Percentiles rank a stretch among this genome's conserved stretches.
Evolutionary conservation across 148 eudicot species (phyloP).

Genomic region (Rhododendron molle): DNA sequence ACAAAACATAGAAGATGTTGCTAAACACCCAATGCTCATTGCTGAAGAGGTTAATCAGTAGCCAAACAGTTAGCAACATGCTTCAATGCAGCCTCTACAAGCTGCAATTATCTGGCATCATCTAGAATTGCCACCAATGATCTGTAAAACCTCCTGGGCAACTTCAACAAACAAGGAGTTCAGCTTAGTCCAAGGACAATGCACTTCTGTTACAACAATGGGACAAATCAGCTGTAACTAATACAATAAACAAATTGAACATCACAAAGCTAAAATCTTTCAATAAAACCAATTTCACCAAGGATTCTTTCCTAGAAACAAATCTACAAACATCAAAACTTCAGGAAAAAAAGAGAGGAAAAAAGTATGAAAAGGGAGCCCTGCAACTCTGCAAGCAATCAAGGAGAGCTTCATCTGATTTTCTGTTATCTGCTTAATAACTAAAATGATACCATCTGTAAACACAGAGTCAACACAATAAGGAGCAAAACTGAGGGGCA

Average conservation of each 20-base stretch:
- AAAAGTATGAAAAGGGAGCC: not conserved
- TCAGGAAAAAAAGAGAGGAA: not conserved
- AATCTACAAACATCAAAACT: not conserved
- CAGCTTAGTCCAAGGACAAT: conserved; percentile 19
- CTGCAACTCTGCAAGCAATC: not conserved
- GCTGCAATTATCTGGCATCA: conserved; percentile 72
- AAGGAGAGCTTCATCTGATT: not conserved
- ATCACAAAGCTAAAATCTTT: not conserved
- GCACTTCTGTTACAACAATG: conserved; percentile 16
- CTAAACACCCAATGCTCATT: conserved; percentile 50
- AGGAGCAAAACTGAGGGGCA: not conserved
- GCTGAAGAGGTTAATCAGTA: conserved; percentile 44
- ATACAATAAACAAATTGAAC: not conserved
- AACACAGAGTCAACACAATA: not conserved
- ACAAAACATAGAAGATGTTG: conserved; percentile 38
- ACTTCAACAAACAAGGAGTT: conserved; percentile 13
- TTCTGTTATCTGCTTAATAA: not conserved
- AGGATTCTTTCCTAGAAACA: not conserved
- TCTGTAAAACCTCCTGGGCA: conserved; percentile 13
- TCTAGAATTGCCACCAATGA: conserved; percentile 44
- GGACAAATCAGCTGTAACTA: not conserved
- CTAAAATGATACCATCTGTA: not conserved
- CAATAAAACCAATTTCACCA: not conserved
- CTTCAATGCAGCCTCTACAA: conserved; percentile 75
- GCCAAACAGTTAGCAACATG: conserved; percentile 61